Evolutionary conservation across 805 yeast species (phyloP).

Genomic region (Wickerhamomyces mucosus): DNA sequence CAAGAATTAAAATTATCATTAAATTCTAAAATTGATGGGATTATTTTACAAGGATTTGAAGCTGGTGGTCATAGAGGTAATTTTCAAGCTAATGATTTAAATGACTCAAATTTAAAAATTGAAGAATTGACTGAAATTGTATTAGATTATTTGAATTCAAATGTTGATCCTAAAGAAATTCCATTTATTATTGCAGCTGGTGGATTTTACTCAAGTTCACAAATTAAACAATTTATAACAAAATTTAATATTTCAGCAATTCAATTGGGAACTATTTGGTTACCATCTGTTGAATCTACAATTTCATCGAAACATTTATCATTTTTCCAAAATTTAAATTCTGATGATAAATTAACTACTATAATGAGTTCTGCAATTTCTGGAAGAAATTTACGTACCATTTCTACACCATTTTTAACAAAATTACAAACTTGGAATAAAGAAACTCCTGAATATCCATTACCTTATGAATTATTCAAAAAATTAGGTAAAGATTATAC

Average conservation of each 20-base stretch:
- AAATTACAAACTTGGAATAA: conserved; percentile 4
- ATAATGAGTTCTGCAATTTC: conserved; percentile 18
- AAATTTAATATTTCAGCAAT: conserved; percentile 39
- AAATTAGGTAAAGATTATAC: conserved; percentile 5
- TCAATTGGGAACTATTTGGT: conserved; percentile 46
- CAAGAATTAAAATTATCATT: conserved; percentile 29
- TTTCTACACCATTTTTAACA: conserved; percentile 16
- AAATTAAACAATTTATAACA: conserved; percentile 22
- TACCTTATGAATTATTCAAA: conserved; percentile 19
- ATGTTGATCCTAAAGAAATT: neutral
- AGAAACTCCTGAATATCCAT: conserved; percentile 17
- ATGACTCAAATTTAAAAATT: conserved; percentile 27
- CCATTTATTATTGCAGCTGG: conserved; percentile 41
- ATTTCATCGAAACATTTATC: conserved; percentile 11
- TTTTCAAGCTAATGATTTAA: conserved; percentile 25
- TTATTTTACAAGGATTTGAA: conserved; percentile 48
- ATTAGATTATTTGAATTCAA: conserved; percentile 11
- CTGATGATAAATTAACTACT: conserved; percentile 13
- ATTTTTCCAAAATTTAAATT: conserved; percentile 9
- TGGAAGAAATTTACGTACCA: conserved; percentile 17
- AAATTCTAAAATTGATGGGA: conserved; percentile 33
- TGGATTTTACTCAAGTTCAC: conserved; percentile 32
- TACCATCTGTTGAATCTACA: conserved; percentile 17
- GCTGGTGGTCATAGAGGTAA: conserved; percentile 62
- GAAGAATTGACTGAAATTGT: conserved; percentile 16